Evolutionary conservation across 257 asterid species (phyloP), one percentile per base, ranked within the genome.

Genomic region (Paraleonurus japonicus): DNA sequence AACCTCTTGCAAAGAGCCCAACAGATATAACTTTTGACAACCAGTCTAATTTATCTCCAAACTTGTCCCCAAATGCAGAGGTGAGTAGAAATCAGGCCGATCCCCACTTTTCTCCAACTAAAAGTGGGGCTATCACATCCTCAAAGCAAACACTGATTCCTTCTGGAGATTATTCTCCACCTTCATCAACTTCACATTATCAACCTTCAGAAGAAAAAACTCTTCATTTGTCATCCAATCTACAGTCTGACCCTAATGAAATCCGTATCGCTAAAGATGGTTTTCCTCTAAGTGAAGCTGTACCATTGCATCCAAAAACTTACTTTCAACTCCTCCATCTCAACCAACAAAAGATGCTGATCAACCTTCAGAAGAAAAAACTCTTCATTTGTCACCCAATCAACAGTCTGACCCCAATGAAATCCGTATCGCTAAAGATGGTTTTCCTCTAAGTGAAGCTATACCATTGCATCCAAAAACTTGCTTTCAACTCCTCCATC

Each of bases 321-420:
- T 73, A 73, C 70, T 72, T 78, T 75, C 80, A 70, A 67, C 81
- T 69, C 73, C 82, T 73, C 75, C 82, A 41, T 35, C 75, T 60
- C 80, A 16, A 69, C 73, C 86, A 63, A 65, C 78, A 69, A 77
- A 81, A 69, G 80, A 73, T 77, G 78, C 80, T 77, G 72, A 30
- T 69, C 77, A 66, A 71, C 68, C 72, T 76, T 78, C 83, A 53
- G 39, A 9, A 12, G 62, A 77, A 48, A 61, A 39, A 59, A 54
- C 30, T 60, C 35, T 54, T 13, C 72, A 69, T 73, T 50, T 71
- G 63, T 57, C 78, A 39, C 60, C 72, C 32, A 8, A 45, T 41
- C 77, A 72, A 62, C 76, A 65, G 61, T 57, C 77, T 33, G 69
- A 71, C 51, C 65, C 58, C 24, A 43, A 32, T 75, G 35, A 70